Evolutionary conservation across 495 filamentous ascomycete species (phyloP).

Genomic region (Saxispiralis lemnorum): DNA sequence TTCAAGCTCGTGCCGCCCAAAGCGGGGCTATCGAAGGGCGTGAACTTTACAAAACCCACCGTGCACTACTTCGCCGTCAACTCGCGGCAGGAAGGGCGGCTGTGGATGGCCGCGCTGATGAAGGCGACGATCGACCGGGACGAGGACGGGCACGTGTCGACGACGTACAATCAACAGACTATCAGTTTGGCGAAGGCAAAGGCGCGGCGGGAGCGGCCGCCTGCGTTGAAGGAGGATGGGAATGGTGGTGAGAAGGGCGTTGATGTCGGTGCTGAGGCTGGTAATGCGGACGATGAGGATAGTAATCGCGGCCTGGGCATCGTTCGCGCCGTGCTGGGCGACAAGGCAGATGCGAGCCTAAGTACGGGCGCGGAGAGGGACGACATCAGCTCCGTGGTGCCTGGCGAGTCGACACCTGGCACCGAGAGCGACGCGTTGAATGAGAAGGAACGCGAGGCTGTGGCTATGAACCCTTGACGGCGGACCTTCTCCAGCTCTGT

Average conservation of each 20-base stretch:
- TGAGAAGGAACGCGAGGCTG: conserved; percentile 1
- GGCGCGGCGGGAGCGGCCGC: conserved; percentile 68
- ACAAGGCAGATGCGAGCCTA: not conserved
- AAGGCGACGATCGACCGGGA: conserved; percentile 98
- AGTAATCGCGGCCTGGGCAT: conserved; percentile 1
- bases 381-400: not conserved
- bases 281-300: conserved; percentile 2
- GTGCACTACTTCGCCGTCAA: conserved; percentile 96
- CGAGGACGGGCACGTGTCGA: conserved; percentile 54
- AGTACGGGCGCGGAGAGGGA: not conserved
- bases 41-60: conserved; percentile 91
- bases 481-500: too few species aligned
- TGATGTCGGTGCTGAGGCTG: conserved; percentile 3
- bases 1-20: conserved; percentile 95
- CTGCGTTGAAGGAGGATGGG: conserved; percentile 63
- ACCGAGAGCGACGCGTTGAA: not conserved
- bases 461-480: too few species aligned
- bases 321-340: not conserved
- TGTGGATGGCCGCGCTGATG: conserved; percentile 98
- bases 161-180: conserved; percentile 88
- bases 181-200: conserved; percentile 73
- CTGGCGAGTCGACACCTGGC: not conserved
- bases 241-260: too few species aligned
- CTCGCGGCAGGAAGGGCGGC: conserved; percentile 64
- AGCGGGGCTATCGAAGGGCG: conserved; percentile 67